phyloP scores from a whole-genome alignment of 1,284 basidiomycete species.

The Pascua guehoae region DNA sequence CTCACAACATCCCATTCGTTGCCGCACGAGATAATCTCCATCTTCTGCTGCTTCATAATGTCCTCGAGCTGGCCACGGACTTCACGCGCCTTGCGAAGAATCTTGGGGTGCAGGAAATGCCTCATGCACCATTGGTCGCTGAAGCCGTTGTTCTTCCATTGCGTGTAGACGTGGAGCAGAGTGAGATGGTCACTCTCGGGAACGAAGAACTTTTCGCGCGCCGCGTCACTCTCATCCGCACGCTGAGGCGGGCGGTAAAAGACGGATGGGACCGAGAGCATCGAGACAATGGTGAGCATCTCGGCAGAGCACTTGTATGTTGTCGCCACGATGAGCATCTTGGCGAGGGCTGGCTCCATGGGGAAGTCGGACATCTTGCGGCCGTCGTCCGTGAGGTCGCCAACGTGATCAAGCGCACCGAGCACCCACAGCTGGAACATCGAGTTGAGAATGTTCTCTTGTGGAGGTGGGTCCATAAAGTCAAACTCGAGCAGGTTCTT shows the following conservation, averaged over 20 bases:
- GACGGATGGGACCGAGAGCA: constrained; percentile 95
- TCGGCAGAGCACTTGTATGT: constrained; percentile 90
- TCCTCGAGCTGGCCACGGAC: constrained; percentile 96
- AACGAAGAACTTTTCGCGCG: constrained; percentile 96
- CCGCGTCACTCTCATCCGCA: constrained; percentile 93
- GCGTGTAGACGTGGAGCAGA: constrained; percentile 91
- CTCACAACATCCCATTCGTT: constrained; percentile 93
- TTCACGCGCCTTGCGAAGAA: constrained; percentile 90
- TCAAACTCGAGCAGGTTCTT: constrained; percentile 96
- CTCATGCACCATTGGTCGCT: constrained; percentile 90
- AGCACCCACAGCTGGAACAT: constrained; percentile 99
- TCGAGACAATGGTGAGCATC: constrained; percentile 97
- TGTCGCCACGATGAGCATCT: constrained; percentile 95
- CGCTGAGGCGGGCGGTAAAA: constrained; percentile 94
- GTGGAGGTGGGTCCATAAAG: constrained; percentile 90
- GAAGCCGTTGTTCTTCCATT: constrained; percentile 92
- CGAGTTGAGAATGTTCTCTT: constrained; percentile 91
- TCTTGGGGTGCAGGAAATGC: constrained; percentile 95
- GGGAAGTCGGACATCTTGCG: constrained; percentile 98
- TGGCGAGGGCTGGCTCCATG: constrained; percentile 95
- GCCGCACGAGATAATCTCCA: constrained; percentile 81
- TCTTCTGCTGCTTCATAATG: constrained; percentile 97
- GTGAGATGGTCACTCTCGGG: constrained; percentile 97
- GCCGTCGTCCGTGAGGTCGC: constrained; percentile 87
- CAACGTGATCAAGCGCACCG: constrained; percentile 92